These are phyloP conservation scores for Epichloe coenophiala DNA, from an alignment of 2,329 filamentous ascomycete species.

Conservation along the genomic window DNA sequence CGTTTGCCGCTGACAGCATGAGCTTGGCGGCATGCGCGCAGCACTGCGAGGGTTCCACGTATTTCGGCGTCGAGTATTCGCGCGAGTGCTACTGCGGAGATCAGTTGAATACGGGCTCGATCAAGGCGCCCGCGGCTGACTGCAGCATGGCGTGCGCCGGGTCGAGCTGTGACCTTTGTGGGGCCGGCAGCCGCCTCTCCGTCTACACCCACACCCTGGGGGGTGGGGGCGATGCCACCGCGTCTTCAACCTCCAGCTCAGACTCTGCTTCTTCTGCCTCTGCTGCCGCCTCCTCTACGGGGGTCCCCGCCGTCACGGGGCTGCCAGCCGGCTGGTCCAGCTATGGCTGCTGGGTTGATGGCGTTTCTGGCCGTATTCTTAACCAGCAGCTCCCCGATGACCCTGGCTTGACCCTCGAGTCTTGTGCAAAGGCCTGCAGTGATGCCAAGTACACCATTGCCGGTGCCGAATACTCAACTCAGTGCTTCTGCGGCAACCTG, in stretches of 20 bases:
- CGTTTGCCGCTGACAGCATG: constrained; percentile 20
- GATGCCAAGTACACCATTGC: constrained; percentile 34
- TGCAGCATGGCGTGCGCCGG: constrained; percentile 28
- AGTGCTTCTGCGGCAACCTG: constrained; percentile 43
- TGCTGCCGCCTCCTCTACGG: constrained; percentile 7
- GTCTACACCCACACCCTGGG: constrained; percentile 23
- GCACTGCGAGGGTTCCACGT: constrained; percentile 26
- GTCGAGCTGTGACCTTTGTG: constrained; percentile 22
- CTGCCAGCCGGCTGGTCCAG: constrained; percentile 34
- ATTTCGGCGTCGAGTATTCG: constrained; percentile 33
- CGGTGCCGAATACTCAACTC: constrained; percentile 35
- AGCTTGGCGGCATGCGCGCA: constrained; percentile 25
- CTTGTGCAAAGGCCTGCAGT: constrained; percentile 32
- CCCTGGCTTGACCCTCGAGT: constrained; percentile 31
- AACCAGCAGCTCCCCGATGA: constrained; percentile 35
- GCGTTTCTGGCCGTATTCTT: constrained; percentile 38
- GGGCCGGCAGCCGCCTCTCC: constrained; percentile 26
- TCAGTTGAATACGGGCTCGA: constrained; percentile 20
- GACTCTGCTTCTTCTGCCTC: not conserved
- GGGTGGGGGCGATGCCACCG: constrained; percentile 6
- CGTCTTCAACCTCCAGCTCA: constrained; percentile 2
- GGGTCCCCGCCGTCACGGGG: constrained; percentile 14
- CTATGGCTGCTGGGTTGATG: constrained; percentile 48
- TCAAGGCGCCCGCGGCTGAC: constrained; percentile 18
- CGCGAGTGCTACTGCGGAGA: constrained; percentile 32